These are phyloP conservation scores for Ilyonectria mors-panacis DNA, from an alignment of 2,329 filamentous ascomycete genomes.

Conservation along the genomic window DNA sequence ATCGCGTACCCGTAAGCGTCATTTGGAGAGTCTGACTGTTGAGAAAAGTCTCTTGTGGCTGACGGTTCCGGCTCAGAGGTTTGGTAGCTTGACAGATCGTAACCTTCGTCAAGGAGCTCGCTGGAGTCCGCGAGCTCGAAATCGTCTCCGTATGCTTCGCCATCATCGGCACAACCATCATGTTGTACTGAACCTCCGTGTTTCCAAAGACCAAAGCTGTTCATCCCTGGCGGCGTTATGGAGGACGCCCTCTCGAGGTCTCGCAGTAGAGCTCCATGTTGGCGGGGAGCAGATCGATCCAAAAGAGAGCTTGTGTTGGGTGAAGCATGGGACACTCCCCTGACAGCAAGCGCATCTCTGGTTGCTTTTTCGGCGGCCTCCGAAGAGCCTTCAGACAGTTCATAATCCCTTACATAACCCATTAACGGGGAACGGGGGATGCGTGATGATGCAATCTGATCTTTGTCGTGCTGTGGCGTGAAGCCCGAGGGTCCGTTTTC, in stretches of 20 bases:
- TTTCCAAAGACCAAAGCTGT: constrained; percentile 10
- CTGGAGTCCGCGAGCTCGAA: background rate
- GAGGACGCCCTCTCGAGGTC: constrained; percentile 30
- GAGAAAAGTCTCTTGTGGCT: constrained; percentile 31
- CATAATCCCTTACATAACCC: constrained; percentile 28
- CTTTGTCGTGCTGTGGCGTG: constrained; percentile 37
- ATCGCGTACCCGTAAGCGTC: constrained; percentile 7
- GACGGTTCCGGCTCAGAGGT: constrained; percentile 12
- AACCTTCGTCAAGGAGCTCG: background rate
- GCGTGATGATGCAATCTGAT: background rate
- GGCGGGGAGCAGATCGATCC: constrained; percentile 11
- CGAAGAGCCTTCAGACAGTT: background rate
- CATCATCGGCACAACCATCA: background rate
- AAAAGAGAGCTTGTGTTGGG: constrained; percentile 22
- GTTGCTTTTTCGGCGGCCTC: background rate
- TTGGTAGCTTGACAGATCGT: background rate
- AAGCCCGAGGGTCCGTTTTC: constrained; percentile 39
- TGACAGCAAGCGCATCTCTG: constrained; percentile 13
- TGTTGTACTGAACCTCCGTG: background rate
- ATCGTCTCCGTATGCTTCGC: background rate
- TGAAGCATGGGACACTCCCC: constrained; percentile 5
- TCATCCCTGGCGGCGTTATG: constrained; percentile 30
- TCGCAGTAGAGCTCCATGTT: constrained; percentile 20
- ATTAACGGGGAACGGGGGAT: constrained; percentile 33
- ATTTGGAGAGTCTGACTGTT: constrained; percentile 22